A percentile compares a stretch with the other conserved stretches of the same genome.
These are phyloP conservation scores for Earliella scabrosa DNA, from an alignment of 1,284 basidiomycete genomes.

Conservation along the genomic window DNA sequence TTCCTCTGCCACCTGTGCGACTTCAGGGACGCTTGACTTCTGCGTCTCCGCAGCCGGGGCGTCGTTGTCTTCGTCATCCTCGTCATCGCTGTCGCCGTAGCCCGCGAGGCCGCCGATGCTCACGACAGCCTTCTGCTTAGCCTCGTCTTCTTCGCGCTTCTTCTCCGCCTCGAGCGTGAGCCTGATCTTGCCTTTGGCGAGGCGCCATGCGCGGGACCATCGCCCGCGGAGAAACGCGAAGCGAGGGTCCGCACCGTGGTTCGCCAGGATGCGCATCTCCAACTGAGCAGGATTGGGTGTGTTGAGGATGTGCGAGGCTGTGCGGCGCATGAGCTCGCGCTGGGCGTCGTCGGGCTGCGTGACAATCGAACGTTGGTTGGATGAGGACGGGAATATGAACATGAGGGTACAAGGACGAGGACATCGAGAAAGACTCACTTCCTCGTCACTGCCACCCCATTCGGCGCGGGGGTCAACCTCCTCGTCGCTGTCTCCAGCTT, in stretches of 20 bases:
- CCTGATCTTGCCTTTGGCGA: constrained; percentile 48
- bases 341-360: constrained; percentile 70
- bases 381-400: neutral
- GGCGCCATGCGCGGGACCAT: constrained; percentile 68
- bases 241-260: constrained; percentile 70
- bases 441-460: constrained; percentile 78
- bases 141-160: constrained; percentile 30
- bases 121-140: neutral
- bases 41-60: no score
- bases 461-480: constrained; percentile 43
- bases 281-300: constrained; percentile 79
- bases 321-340: constrained; percentile 73
- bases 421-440: constrained; percentile 45
- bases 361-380: no score
- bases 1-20: no score
- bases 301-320: constrained; percentile 65
- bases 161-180: constrained; percentile 39
- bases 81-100: constrained; percentile 61
- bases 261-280: constrained; percentile 87
- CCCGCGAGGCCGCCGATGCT: constrained; percentile 54
- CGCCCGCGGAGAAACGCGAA: constrained; percentile 83
- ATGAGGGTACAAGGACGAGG: neutral
- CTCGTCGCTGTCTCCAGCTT: constrained; percentile 40
- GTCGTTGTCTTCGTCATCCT: no score
- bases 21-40: no score